phyloP scores from a whole-genome alignment of 768 basidiomycete species.

The Astraeus odoratus region DNA sequence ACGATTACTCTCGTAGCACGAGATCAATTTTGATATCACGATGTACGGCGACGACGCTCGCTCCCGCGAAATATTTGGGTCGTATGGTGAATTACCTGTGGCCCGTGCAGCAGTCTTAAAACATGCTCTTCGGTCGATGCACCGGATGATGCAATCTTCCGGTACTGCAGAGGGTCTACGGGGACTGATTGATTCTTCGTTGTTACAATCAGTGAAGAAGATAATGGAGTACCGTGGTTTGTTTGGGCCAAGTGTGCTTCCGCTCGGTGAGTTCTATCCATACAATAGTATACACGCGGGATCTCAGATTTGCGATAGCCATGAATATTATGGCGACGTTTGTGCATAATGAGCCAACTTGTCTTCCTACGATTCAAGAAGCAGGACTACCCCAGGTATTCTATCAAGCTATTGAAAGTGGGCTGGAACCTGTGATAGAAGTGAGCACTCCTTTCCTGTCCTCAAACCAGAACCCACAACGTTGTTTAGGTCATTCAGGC shows the following conservation, averaged over 20 bases:
- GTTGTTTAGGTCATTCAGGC: constrained; percentile 73
- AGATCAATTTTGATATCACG: constrained; percentile 59
- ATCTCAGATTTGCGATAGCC: constrained; percentile 32
- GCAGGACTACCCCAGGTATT: constrained; percentile 82
- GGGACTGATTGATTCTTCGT: constrained; percentile 85
- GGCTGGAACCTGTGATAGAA: constrained; percentile 84
- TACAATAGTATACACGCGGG: neutral
- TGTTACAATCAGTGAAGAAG: constrained; percentile 80
- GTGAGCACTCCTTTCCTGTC: constrained; percentile 32
- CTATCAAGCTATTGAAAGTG: constrained; percentile 77
- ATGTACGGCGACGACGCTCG: constrained; percentile 42
- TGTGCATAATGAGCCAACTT: constrained; percentile 98
- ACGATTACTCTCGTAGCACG: constrained; percentile 38
- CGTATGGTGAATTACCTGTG: constrained; percentile 61
- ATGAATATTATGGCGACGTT: constrained; percentile 96
- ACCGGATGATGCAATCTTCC: constrained; percentile 95
- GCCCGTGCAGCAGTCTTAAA: constrained; percentile 78
- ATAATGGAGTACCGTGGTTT: constrained; percentile 76
- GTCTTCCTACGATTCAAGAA: constrained; percentile 88
- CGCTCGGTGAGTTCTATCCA: constrained; percentile 53
- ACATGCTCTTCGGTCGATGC: constrained; percentile 84
- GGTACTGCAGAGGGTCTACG: constrained; percentile 92
- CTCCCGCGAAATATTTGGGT: constrained; percentile 40
- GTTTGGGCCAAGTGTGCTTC: constrained; percentile 83
- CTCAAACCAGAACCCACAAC: neutral